A percentile compares a stretch with the other conserved stretches of the same genome.
Conservation (phyloP, 2,329 filamentous ascomycete species). For the Epichloe bromicola region DNA sequence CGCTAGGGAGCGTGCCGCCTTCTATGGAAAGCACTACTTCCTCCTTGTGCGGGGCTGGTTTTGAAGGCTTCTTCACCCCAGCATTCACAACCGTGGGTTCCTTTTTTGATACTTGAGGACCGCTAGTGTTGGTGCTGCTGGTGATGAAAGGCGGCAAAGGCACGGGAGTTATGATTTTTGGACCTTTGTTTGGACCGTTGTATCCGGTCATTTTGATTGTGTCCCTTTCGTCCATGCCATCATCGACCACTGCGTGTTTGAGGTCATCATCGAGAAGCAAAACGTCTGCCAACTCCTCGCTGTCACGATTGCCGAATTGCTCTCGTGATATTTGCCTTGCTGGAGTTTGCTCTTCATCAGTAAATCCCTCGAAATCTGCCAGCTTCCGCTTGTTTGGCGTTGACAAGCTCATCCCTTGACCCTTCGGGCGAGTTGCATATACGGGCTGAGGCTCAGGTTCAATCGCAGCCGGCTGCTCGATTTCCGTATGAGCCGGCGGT, state of each 20-base stretch:
- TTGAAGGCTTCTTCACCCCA: not conserved
- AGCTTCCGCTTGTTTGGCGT: constrained; percentile 22
- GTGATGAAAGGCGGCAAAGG: constrained; percentile 2
- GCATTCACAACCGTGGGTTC: not conserved
- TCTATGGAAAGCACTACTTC: constrained; percentile 1
- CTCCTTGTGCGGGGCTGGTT: not conserved
- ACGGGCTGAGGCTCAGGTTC: constrained; percentile 12
- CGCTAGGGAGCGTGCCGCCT: not conserved
- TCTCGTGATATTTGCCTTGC: constrained; percentile 17
- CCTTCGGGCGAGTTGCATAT: constrained; percentile 11
- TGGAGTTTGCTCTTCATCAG: constrained; percentile 18
- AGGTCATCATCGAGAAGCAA: not conserved
- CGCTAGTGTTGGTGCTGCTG: not conserved
- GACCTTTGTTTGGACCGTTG: not conserved
- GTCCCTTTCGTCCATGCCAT: not conserved
- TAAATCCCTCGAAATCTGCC: constrained; percentile 17
- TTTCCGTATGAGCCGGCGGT: constrained; percentile 15
- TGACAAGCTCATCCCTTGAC: constrained; percentile 21
- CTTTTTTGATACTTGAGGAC: not conserved
- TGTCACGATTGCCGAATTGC: constrained; percentile 3
- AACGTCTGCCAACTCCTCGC: not conserved
- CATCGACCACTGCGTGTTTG: constrained; percentile 2
- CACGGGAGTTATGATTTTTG: constrained; percentile 1
- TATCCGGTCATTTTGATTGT: too few relatives aligned
- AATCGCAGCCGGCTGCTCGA: constrained; percentile 14